Conservation (phyloP, 164 flowering plant species). For the Vitis rotundifolia region DNA sequence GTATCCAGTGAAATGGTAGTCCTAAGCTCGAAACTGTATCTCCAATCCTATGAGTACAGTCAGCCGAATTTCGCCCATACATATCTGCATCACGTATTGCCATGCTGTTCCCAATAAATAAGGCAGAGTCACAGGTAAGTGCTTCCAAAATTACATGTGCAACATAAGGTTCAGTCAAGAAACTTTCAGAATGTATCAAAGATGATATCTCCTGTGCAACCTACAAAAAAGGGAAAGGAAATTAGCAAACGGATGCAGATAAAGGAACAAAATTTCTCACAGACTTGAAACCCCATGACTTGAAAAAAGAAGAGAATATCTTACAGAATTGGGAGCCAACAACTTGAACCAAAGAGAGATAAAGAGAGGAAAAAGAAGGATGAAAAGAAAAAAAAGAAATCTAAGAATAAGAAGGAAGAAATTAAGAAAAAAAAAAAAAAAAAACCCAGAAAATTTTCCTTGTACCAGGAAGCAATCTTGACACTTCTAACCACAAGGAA, state of each 20-base stretch:
- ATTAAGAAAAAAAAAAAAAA: too few species aligned
- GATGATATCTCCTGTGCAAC: slow-evolving; percentile 71
- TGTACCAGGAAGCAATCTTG: too few species aligned
- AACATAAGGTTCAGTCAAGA: slow-evolving; percentile 85
- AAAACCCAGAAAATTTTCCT: too few species aligned
- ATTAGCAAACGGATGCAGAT: too few species aligned
- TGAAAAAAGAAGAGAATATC: too few species aligned
- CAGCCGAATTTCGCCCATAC: slow-evolving; percentile 61
- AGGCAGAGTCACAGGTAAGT: slow-evolving; percentile 57
- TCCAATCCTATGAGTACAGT: slow-evolving; percentile 18
- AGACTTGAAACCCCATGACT: neutral
- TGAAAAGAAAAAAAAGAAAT: too few species aligned
- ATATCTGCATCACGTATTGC: slow-evolving; percentile 82
- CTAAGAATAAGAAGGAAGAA: too few species aligned
- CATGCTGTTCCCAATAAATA: slow-evolving; percentile 96
- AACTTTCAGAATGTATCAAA: slow-evolving; percentile 50
- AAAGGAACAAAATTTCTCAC: neutral
- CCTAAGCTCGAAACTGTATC: slow-evolving; percentile 31
- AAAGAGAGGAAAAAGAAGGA: too few species aligned
- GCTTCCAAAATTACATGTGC: slow-evolving; percentile 55
- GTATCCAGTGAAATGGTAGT: slow-evolving; percentile 45
- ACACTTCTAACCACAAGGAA: neutral
- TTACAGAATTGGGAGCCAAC: too few species aligned
- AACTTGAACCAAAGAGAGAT: neutral
- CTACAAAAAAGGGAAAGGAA: slow-evolving; percentile 33